Evolutionary conservation across 768 basidiomycete genomes (phyloP), one percentile per base, ranked within the genome.

Genomic region (Daedaleopsis nitida): DNA sequence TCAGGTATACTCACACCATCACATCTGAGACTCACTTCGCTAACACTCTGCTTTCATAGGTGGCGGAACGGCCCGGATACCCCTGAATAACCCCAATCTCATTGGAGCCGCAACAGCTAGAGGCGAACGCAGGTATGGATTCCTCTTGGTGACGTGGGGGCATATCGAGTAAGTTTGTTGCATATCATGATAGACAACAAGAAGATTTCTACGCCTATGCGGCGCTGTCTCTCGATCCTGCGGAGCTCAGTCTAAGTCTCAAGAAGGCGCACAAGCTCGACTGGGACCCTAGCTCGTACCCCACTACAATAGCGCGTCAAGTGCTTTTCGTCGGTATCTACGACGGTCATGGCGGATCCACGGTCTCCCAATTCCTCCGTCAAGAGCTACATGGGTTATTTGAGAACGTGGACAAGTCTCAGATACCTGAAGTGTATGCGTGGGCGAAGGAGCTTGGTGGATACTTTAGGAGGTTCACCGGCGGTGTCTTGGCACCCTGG

Each of bases 281-380:
- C 55, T 96, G 95, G 95, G 81, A 91, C 63, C 86, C 90, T 0
- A 72, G 79, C 27, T 68, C 66, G 27, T 76, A 84, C 10, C 80
- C 79, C 1, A 79, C 86, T 37, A 76, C 80, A 7, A 76, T 92
- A 21, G 81, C 91, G 1, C 76, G 84, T 32, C 93, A 97, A 73
- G 90, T 87, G 8, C 81, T 93, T 6, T 94, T 92, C 66, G 85
- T 94, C 39, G 95, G 94, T 34, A 88, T 97, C 58, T 97, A 94
- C 72, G 95, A 97, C 60, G 95, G 95, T 9, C 95, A 97, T 69
- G 95, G 95, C 8, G 95, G 95, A 10, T 88, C 88, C n/a, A 88
- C 88, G 11, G 94, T 96, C 17, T 89, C 94, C 2, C 86, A 92
- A 61, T 95, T 87, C 72, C 79, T 95, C 34, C 86, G 89, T 19